Evolutionary conservation across 768 basidiomycete species (phyloP).

Genomic region (Amanita rimosa): DNA sequence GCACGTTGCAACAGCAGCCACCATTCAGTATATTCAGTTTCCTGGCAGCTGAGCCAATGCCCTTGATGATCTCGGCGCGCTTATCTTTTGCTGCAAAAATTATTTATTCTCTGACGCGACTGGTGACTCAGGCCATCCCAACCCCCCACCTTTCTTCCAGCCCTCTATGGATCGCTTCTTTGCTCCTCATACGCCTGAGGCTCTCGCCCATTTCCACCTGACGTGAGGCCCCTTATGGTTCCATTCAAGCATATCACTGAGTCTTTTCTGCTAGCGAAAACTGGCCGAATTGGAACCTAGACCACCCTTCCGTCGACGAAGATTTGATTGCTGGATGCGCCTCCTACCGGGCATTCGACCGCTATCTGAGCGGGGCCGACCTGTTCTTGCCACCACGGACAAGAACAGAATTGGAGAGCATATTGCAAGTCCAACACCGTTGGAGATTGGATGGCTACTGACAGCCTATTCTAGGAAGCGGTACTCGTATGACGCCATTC

Average conservation of each 20-base stretch:
- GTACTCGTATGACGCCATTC: constrained; percentile 72
- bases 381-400: constrained; percentile 60
- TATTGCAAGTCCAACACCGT: constrained; percentile 40
- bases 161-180: constrained; percentile 57
- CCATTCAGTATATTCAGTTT: background rate
- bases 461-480: constrained; percentile 34
- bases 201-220: constrained; percentile 54
- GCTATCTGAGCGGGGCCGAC: constrained; percentile 62
- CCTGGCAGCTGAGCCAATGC: background rate
- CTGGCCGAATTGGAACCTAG: constrained; percentile 56
- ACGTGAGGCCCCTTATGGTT: constrained; percentile 33
- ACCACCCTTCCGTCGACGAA: constrained; percentile 61
- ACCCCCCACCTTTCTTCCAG: constrained; percentile 6
- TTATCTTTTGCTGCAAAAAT: background rate
- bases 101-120: background rate
- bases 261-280: constrained; percentile 41
- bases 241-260: constrained; percentile 7
- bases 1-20: constrained; percentile 16
- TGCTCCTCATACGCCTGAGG: constrained; percentile 65
- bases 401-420: constrained; percentile 54
- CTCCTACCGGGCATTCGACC: constrained; percentile 70
- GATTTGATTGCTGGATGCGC: constrained; percentile 67
- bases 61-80: background rate
- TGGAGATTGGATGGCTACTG: background rate
- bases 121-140: background rate